A percentile compares a stretch with the other conserved stretches of the same genome.
Evolutionary conservation across 1,284 basidiomycete genomes (phyloP).

Genomic region (Athelia psychrophila): DNA sequence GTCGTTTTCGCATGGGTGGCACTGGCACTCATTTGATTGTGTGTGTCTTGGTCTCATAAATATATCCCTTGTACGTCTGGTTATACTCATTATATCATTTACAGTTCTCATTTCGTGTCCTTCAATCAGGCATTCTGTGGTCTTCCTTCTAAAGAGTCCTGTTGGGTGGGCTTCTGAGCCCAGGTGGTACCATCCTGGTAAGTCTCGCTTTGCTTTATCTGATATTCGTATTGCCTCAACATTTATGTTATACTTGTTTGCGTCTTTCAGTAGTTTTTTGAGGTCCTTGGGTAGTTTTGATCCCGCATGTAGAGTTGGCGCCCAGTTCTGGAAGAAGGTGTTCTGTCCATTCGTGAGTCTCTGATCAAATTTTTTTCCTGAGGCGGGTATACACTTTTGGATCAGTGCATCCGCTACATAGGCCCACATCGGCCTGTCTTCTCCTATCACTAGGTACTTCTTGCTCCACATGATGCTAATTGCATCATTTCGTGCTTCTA

Average conservation of each 20-base stretch:
- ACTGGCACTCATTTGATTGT: not conserved
- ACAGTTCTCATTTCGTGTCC: not conserved
- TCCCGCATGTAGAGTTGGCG: not conserved
- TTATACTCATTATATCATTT: not conserved
- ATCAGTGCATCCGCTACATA: slow-evolving; percentile 2
- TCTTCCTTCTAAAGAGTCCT: not conserved
- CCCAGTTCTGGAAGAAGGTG: not conserved
- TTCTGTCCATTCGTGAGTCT: not conserved
- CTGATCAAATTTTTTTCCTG: not conserved
- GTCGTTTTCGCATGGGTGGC: not conserved
- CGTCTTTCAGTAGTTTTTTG: not conserved
- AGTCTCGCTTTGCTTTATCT: not conserved
- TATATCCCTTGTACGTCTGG: not conserved
- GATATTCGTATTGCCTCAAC: not conserved
- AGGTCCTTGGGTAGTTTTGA: not conserved
- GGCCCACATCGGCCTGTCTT: slow-evolving; percentile 9
- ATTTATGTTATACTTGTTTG: not conserved
- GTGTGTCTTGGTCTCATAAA: not conserved
- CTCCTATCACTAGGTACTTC: slow-evolving; percentile 14
- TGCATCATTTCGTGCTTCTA: slow-evolving; percentile 15
- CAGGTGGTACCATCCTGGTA: not conserved
- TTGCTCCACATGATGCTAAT: slow-evolving; percentile 11
- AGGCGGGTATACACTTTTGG: not conserved
- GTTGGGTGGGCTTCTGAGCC: not conserved
- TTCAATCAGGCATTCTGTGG: not conserved